Percentiles rank a stretch among this genome's conserved stretches.
phyloP scores from a whole-genome alignment of 306 rosid genomes.

The Myrica gale region DNA sequence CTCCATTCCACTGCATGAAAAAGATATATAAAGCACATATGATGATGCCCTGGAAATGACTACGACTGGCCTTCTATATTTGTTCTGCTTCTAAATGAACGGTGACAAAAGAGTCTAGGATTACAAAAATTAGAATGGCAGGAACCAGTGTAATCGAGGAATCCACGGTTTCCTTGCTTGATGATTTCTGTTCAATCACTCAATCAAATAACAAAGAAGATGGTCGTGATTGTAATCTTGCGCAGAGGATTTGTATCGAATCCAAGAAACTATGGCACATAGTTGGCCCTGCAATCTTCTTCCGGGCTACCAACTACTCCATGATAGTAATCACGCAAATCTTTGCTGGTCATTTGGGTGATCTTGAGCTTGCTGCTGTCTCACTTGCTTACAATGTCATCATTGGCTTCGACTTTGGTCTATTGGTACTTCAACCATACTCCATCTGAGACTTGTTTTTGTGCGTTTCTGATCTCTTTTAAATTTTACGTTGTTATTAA shows the following conservation, averaged over 20 bases:
- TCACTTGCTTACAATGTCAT: conserved; percentile 60
- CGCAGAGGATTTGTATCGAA: conserved; percentile 44
- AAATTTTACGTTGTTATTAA: no score
- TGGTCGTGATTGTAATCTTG: conserved; percentile 13
- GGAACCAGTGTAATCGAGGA: conserved; percentile 8
- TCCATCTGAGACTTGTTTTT: no score
- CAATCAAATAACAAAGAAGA: conserved; percentile 16
- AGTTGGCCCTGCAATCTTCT: conserved; percentile 67
- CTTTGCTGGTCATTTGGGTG: conserved; percentile 76
- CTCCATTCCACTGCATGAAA: no score
- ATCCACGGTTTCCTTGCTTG: conserved; percentile 40
- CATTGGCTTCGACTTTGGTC: conserved; percentile 67
- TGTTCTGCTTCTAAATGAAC: no score
- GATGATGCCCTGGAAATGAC: no score
- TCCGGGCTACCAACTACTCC: conserved; percentile 48
- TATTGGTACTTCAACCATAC: conserved; percentile 40
- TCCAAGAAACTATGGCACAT: conserved; percentile 79
- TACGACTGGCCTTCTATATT: no score
- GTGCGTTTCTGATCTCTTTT: no score
- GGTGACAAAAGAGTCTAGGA: no score
- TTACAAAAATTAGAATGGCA: no score
- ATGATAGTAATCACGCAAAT: conserved; percentile 69
- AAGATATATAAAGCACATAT: no score
- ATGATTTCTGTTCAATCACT: background rate
- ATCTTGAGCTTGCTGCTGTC: conserved; percentile 66